A percentile compares a stretch with the other conserved stretches of the same genome.
Evolutionary conservation across 2,329 filamentous ascomycete species (phyloP).

Genomic region (Exserohilum rostratum): DNA sequence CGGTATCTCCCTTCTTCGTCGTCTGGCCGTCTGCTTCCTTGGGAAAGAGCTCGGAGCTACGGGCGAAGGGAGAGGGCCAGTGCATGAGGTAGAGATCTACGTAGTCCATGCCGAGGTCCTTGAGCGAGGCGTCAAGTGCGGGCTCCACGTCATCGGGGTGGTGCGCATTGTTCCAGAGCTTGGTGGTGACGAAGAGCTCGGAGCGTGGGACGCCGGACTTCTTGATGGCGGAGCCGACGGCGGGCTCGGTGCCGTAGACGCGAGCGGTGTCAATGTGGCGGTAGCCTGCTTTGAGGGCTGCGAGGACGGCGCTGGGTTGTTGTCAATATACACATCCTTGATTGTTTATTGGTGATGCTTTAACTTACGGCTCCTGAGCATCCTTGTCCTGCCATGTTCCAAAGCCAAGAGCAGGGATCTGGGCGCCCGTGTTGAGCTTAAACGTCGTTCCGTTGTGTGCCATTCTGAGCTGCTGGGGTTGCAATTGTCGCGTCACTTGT

Average conservation of each 20-base stretch:
- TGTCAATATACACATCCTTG: neutral
- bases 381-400: constrained; percentile 43
- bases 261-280: constrained; percentile 40
- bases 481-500: constrained; percentile 24
- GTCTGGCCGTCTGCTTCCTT: constrained; percentile 52
- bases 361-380: constrained; percentile 33
- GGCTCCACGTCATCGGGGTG: constrained; percentile 68
- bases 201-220: constrained; percentile 49
- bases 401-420: constrained; percentile 76
- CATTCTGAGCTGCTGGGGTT: constrained; percentile 32
- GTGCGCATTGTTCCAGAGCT: constrained; percentile 92
- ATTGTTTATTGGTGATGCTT: neutral
- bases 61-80: constrained; percentile 79
- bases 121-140: constrained; percentile 74
- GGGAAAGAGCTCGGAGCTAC: constrained; percentile 68
- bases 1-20: constrained; percentile 27
- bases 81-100: constrained; percentile 83
- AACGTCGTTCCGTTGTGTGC: constrained; percentile 50
- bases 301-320: constrained; percentile 46
- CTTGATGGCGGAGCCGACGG: constrained; percentile 37
- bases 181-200: constrained; percentile 63
- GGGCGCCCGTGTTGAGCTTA: constrained; percentile 70
- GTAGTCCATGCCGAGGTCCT: constrained; percentile 82
- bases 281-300: constrained; percentile 36
- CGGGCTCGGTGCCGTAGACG: constrained; percentile 35